Base-by-base conservation (phyloP, 495 filamentous ascomycete genomes). In the Talaromyces stipitatus region DNA sequence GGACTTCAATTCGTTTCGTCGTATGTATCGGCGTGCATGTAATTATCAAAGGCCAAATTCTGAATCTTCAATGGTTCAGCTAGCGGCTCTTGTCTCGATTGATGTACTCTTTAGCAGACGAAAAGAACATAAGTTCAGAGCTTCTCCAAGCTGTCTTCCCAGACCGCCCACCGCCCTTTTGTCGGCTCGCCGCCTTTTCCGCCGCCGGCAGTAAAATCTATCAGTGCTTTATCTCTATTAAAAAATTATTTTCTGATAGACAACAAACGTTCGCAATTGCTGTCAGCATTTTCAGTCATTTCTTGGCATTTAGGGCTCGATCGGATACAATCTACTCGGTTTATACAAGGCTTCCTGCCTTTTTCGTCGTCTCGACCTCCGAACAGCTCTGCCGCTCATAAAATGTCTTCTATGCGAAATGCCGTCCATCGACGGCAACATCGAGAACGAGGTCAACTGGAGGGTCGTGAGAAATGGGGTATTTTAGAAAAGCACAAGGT, bases 401-500 rank as follows among this genome's bases (percentile, higher is more conserved):
- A 62, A 65, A 91, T 92, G 89, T 91, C 88, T 16, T 89, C 88
- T 41, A 83, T 92, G 72, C 79, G 89, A 58, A 94, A 94, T 68
- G 85, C 88, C 70, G 84, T 91, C 52, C 83, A 89, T 58, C 73
- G 81, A 60, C 85, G 85, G 61, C 80, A 87, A 64, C 92, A 97
- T 74, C 78, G 82, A 62, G 94, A 97, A 77, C 87, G 94, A 63
- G 87, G 88, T 28, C 94, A 97, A 68, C 88, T 91, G 32, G 64
- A 81, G 60, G 88, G 89, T 65, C 89, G 94, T 30, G 73, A 83
- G 60, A 88, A 88, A 81, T 90, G 84, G 79, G 90, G 90, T 58
- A 77, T 95, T 16, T 82, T 95, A 54, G 91, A 95, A 67, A 95
- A 95, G 75, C 88, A 89, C 77, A 92, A 92, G 75, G 86, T 87